Evolutionary conservation across 768 basidiomycete genomes (phyloP).

Genomic region (Xanthoconium stramineum): DNA sequence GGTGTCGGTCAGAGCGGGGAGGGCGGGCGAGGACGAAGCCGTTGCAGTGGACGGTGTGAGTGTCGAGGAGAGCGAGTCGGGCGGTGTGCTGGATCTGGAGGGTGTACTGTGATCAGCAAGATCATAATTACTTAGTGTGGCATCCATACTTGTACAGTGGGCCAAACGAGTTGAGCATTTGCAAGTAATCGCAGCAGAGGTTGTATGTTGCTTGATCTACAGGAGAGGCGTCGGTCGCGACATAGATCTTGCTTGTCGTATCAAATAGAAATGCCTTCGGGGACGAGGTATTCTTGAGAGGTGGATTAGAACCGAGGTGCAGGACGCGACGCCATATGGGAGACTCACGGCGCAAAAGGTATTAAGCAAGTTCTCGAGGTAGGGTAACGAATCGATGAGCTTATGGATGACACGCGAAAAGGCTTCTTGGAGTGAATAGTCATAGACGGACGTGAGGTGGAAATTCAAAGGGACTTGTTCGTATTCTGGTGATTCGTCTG

Average conservation of each 20-base stretch:
- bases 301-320: background rate
- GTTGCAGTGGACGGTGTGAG: background rate
- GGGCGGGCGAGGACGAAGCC: background rate
- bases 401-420: slow-evolving; percentile 89
- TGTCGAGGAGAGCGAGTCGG: background rate
- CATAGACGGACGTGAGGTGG: slow-evolving; percentile 89
- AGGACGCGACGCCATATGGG: background rate
- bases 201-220: slow-evolving; percentile 87
- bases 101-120: slow-evolving; percentile 4
- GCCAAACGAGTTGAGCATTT: slow-evolving; percentile 82
- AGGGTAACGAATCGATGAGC: slow-evolving; percentile 78
- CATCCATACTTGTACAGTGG: slow-evolving; percentile 72
- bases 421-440: slow-evolving; percentile 88
- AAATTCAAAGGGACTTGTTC: slow-evolving; percentile 81
- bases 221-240: slow-evolving; percentile 92
- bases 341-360: slow-evolving; percentile 70
- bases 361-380: slow-evolving; percentile 84
- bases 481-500: slow-evolving; percentile 72
- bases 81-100: slow-evolving; percentile 21
- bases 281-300: slow-evolving; percentile 76
- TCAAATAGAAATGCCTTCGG: slow-evolving; percentile 95
- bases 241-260: slow-evolving; percentile 74
- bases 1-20: background rate
- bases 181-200: slow-evolving; percentile 87
- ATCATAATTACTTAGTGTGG: background rate